Base-by-base conservation (phyloP, 23 red algal species). In the Chondrus crispus region DNA sequence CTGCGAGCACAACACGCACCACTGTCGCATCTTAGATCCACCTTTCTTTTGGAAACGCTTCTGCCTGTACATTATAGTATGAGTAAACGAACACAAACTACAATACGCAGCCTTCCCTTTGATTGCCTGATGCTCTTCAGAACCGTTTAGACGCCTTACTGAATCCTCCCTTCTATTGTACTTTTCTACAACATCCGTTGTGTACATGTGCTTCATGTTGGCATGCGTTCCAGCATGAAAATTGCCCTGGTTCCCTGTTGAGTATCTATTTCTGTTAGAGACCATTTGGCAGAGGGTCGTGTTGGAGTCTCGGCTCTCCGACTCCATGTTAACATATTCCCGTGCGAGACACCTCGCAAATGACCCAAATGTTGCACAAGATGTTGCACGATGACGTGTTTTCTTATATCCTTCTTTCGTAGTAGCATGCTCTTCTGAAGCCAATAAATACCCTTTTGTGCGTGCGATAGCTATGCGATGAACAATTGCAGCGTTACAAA, bases 81-180 rank as follows among this genome's bases (percentile, higher is more conserved):
- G 43, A 49, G 45, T 79, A 29, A 52, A 79, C 7, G 40, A 79
- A 28, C 73, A 79, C 8, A 79, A 28, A 26, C 45, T 52, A 50
- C 75, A 80, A 35, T 80, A 80, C 2, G 46, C 41, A 33, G 53
- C 46, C 47, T 80, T 80, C 8, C 41, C 75, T 55, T 80, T 80
- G 13, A 80, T 52, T 55, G 35, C 58, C 19, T 55, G 14, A 30
- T 80, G 75, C 40, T 38, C 20, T 36, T 2, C 13, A 26, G 3
- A 5, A 55, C 58, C 16, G 2, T 2, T 13, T 9, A 80, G 75
- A 9, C 75, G 53, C 18, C 46, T 22, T 18, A 57, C 8, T 54
- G 13, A 24, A 33, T 80, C 75, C 14, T 80, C 75, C 5, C 7
- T 32, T 2, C 75, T 22, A 12, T 80, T 80, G 20, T 80, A 54